phyloP scores from a whole-genome alignment of 2,329 filamentous ascomycete species.

The Neospermospora avenae region DNA sequence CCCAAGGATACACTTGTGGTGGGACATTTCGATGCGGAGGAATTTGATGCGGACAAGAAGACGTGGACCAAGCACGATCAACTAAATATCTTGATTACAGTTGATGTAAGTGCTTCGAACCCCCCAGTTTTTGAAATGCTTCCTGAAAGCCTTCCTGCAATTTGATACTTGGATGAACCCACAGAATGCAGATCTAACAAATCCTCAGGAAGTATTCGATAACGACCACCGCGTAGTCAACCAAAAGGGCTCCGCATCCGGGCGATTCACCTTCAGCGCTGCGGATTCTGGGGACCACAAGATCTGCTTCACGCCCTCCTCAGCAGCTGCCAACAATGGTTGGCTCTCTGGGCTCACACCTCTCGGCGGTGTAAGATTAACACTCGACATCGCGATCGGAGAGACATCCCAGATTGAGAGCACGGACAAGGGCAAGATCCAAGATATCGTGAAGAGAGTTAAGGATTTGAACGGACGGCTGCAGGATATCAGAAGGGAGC shows the following conservation, averaged over 20 bases:
- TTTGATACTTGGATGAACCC: background rate
- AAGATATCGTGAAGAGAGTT: slow-evolving; percentile 83
- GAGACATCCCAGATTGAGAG: slow-evolving; percentile 93
- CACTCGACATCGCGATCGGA: slow-evolving; percentile 88
- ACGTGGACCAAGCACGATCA: slow-evolving; percentile 70
- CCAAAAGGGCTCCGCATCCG: slow-evolving; percentile 70
- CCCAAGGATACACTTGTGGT: slow-evolving; percentile 97
- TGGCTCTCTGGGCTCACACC: slow-evolving; percentile 67
- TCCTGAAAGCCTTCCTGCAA: background rate
- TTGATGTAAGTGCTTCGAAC: slow-evolving; percentile 58
- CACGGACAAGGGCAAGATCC: slow-evolving; percentile 87
- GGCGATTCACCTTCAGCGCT: slow-evolving; percentile 93
- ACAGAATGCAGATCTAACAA: background rate
- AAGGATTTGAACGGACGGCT: slow-evolving; percentile 85
- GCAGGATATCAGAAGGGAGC: slow-evolving; percentile 86
- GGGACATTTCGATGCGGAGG: slow-evolving; percentile 83
- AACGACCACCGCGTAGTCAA: slow-evolving; percentile 95
- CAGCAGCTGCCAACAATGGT: slow-evolving; percentile 64
- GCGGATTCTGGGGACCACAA: slow-evolving; percentile 94
- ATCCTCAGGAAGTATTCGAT: slow-evolving; percentile 80
- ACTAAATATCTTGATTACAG: slow-evolving; percentile 83
- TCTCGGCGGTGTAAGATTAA: slow-evolving; percentile 77
- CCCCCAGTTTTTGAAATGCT: background rate
- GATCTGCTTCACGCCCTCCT: slow-evolving; percentile 88
- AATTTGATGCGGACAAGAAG: slow-evolving; percentile 69